Percentiles rank a stretch among this genome's conserved stretches.
These are phyloP conservation scores for Boletus coccyginus DNA, from an alignment of 768 basidiomycete species.

Conservation along the genomic window DNA sequence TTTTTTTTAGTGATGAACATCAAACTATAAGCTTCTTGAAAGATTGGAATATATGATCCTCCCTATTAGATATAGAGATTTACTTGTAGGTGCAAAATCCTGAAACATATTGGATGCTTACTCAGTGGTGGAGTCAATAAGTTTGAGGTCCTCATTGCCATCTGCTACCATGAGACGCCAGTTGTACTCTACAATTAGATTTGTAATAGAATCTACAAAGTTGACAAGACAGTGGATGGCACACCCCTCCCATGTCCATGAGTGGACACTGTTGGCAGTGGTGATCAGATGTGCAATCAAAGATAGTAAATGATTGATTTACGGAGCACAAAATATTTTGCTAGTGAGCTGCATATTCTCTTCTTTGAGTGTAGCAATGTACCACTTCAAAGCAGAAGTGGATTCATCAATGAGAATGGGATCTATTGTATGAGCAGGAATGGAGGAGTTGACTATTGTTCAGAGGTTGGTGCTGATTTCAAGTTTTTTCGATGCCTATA, in stretches of 20 bases:
- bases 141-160: neutral
- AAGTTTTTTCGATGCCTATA: too few species aligned
- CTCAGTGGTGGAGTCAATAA: neutral
- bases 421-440: too few species aligned
- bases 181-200: neutral
- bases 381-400: too few species aligned
- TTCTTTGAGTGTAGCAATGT: too few species aligned
- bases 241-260: neutral
- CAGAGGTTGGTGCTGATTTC: too few species aligned
- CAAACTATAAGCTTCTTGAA: neutral
- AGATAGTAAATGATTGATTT: too few species aligned
- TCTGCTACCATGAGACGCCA: neutral
- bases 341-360: too few species aligned
- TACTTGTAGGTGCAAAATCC: too few species aligned
- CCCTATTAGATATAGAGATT: neutral
- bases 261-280: neutral
- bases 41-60: neutral
- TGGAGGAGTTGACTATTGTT: too few species aligned
- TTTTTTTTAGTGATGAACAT: neutral
- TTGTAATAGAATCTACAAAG: neutral
- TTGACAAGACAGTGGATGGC: conserved; percentile 1
- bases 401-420: too few species aligned
- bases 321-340: too few species aligned
- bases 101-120: neutral
- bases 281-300: neutral